Percentiles rank a stretch among this genome's conserved stretches.
These are phyloP conservation scores for Mycena kentingensis DNA, from an alignment of 768 basidiomycete genomes.

Conservation along the genomic window DNA sequence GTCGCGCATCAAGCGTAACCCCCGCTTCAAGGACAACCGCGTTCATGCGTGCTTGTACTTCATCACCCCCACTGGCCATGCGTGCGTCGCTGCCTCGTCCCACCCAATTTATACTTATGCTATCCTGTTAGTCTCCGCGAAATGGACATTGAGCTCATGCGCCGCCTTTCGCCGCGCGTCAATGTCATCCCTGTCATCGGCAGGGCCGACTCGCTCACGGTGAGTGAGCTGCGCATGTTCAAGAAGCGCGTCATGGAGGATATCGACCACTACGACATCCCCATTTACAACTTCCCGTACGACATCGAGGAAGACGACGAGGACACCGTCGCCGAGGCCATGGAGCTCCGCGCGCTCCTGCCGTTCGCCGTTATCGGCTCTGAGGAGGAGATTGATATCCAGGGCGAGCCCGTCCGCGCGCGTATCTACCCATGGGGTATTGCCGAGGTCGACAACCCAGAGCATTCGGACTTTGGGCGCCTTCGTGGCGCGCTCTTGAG, in stretches of 20 bases:
- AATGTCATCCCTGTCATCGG: constrained; percentile 94
- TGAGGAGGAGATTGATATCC: constrained; percentile 82
- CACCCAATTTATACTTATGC: constrained; percentile 6
- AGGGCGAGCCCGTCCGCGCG: constrained; percentile 77
- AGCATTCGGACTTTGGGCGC: constrained; percentile 84
- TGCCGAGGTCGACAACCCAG: constrained; percentile 89
- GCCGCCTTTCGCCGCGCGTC: constrained; percentile 82
- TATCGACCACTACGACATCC: constrained; percentile 86
- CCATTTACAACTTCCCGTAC: constrained; percentile 93
- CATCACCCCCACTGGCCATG: constrained; percentile 84
- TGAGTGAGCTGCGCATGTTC: constrained; percentile 77
- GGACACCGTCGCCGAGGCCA: constrained; percentile 87
- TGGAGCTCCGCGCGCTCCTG: constrained; percentile 78
- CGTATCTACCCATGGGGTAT: constrained; percentile 92
- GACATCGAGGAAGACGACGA: constrained; percentile 93
- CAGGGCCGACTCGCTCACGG: constrained; percentile 85
- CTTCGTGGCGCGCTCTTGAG: constrained; percentile 82
- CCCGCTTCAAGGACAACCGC: constrained; percentile 86
- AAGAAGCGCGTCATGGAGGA: constrained; percentile 94
- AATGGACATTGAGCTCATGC: constrained; percentile 94
- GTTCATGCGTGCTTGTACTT: constrained; percentile 90
- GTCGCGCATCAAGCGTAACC: constrained; percentile 91
- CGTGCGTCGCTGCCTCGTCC: constrained; percentile 49
- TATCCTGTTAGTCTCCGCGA: constrained; percentile 67
- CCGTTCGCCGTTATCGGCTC: constrained; percentile 90